phyloP scores from a whole-genome alignment of 306 rosid genomes.

The Cucumis cinereus region DNA sequence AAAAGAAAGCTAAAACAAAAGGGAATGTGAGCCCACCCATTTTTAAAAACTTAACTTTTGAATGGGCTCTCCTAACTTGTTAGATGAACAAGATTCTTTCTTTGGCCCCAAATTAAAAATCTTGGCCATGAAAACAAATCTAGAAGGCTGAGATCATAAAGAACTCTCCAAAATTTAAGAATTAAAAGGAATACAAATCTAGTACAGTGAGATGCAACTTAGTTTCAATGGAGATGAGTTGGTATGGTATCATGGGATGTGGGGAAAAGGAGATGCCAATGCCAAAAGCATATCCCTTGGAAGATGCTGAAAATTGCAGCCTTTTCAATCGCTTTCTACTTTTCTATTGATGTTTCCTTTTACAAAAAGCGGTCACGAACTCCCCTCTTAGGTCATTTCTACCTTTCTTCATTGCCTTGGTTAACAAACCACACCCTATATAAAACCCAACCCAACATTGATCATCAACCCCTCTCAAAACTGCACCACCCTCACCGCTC shows the following conservation, averaged over 20 bases:
- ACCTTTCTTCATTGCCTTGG: background rate
- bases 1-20: background rate
- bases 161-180: background rate
- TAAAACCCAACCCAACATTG: constrained; percentile 2
- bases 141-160: background rate
- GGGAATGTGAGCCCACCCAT: background rate
- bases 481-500: background rate
- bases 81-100: background rate
- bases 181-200: background rate
- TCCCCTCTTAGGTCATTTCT: constrained; percentile 3
- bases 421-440: constrained; percentile 9
- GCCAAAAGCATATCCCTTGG: constrained; percentile 9
- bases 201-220: background rate
- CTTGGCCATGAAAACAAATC: background rate
- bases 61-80: constrained; percentile 1
- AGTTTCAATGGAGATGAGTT: constrained; percentile 4
- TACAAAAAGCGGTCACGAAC: constrained; percentile 5
- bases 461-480: background rate
- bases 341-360: background rate
- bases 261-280: constrained; percentile 8
- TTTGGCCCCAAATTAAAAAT: background rate
- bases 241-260: constrained; percentile 9
- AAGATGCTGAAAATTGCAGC: background rate
- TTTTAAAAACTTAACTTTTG: background rate
- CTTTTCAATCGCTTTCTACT: constrained; percentile 1